Percentiles rank a stretch among this genome's conserved stretches.
Evolutionary conservation across 805 yeast genomes (phyloP).

Genomic region (Yarrowia divulgata): DNA sequence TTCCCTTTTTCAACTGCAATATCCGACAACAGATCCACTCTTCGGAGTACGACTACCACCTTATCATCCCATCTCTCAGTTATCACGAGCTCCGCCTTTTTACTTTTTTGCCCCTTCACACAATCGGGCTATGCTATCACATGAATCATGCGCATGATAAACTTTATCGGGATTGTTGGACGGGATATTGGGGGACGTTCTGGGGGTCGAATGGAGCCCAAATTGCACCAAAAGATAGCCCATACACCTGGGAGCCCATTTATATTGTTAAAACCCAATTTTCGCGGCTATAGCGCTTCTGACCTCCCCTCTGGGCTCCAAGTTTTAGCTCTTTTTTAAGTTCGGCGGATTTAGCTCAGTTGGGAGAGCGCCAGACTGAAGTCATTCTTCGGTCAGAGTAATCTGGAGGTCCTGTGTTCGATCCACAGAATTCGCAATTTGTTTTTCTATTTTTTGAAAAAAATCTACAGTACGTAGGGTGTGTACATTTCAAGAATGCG

Average conservation of each 20-base stretch:
- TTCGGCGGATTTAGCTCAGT: slow-evolving; percentile 48
- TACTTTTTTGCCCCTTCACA: slow-evolving; percentile 17
- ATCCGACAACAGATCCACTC: too few species aligned
- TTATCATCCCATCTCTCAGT: neutral
- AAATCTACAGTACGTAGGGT: too few species aligned
- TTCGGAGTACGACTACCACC: too few species aligned
- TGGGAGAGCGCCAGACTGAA: slow-evolving; percentile 54
- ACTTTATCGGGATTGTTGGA: neutral
- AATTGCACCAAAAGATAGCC: too few species aligned
- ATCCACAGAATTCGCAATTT: slow-evolving; percentile 62
- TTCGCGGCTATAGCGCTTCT: neutral
- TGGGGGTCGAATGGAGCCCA: too few species aligned
- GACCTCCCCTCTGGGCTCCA: neutral
- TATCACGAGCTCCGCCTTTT: neutral
- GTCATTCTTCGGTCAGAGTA: slow-evolving; percentile 33
- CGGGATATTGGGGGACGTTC: neutral
- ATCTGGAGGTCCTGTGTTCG: slow-evolving; percentile 86
- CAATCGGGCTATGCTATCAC: slow-evolving; percentile 28
- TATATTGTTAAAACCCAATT: too few species aligned
- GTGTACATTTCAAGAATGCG: too few species aligned
- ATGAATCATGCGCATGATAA: slow-evolving; percentile 15
- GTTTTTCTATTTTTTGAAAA: neutral
- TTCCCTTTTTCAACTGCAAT: too few species aligned
- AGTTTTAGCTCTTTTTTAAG: neutral
- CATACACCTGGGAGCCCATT: too few species aligned